Percentiles rank a stretch among this genome's conserved stretches.
Evolutionary conservation across 2,329 filamentous ascomycete genomes (phyloP).

Genomic region (Grosmannia penicillata): DNA sequence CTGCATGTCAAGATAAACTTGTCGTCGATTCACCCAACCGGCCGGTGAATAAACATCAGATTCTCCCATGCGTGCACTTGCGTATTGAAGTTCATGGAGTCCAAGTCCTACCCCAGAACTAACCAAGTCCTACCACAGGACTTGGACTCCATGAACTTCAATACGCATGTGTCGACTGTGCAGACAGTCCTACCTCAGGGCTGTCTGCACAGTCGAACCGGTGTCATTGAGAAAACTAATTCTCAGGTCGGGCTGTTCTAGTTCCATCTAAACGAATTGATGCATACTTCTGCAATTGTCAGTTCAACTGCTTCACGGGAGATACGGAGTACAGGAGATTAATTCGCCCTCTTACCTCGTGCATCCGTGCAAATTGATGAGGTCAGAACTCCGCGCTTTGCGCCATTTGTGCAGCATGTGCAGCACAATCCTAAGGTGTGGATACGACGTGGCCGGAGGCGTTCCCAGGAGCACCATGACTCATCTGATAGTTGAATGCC

Average conservation of each 20-base stretch:
- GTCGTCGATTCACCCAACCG: not conserved
- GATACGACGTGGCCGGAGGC: not conserved
- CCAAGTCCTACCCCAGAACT: not conserved
- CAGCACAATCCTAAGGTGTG: not conserved
- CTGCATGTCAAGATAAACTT: not conserved
- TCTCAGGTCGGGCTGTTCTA: not conserved
- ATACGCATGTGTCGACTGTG: not conserved
- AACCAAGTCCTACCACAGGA: not conserved
- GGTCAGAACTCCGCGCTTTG: not conserved
- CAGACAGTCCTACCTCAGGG: not conserved
- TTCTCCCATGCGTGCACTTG: not conserved
- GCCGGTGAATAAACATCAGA: too few relatives aligned
- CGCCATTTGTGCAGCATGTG: not conserved
- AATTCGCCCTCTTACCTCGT: not conserved
- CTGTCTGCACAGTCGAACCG: not conserved
- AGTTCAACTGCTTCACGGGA: not conserved
- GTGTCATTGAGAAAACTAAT: not conserved
- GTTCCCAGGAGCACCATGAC: not conserved
- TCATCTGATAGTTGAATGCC: not conserved
- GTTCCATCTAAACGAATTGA: not conserved
- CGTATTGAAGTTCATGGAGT: not conserved
- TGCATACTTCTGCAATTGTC: not conserved
- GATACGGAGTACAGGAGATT: not conserved
- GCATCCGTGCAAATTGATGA: not conserved
- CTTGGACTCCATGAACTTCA: too few relatives aligned